These are phyloP conservation scores for Nicotiana rustica DNA, from an alignment of 305 asterid species.

Conservation along the genomic window DNA sequence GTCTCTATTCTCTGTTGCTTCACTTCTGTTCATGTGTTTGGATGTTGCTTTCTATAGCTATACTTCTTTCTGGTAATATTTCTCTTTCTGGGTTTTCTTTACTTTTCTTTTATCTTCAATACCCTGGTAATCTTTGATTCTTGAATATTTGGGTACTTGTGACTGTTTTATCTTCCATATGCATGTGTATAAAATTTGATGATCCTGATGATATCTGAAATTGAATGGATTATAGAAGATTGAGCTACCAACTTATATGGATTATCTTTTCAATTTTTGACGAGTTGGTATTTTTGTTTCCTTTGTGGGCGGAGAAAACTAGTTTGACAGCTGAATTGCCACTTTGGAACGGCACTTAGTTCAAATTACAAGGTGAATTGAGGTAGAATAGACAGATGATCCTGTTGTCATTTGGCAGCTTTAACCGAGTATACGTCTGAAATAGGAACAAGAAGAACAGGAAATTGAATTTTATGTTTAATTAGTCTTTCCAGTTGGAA, in stretches of 20 bases:
- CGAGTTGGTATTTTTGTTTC: not conserved
- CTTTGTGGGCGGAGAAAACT: not conserved
- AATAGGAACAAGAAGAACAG: not conserved
- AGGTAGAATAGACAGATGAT: not conserved
- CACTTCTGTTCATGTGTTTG: conserved; percentile 92
- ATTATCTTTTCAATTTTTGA: not conserved
- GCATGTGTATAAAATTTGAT: not conserved
- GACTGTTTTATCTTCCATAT: conserved; percentile 4
- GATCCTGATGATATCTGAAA: not conserved
- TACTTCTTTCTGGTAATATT: conserved; percentile 86
- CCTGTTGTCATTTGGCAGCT: conserved; percentile 21
- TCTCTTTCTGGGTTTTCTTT: not conserved
- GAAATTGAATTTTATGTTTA: not conserved
- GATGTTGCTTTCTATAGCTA: conserved; percentile 88
- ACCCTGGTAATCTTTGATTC: not conserved
- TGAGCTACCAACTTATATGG: not conserved
- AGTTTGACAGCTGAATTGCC: conserved; percentile 29
- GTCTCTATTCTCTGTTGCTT: conserved; percentile 78
- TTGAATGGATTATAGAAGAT: not conserved
- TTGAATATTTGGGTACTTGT: not conserved
- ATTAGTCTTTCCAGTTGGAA: not conserved
- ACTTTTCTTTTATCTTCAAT: not conserved
- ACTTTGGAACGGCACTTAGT: not conserved
- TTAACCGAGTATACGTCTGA: not conserved
- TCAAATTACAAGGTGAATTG: conserved; percentile 15